Evolutionary conservation across 2,329 filamentous ascomycete species (phyloP), one percentile per base, ranked within the genome.

Genomic region (Ceratocystis cacaofunesta): DNA sequence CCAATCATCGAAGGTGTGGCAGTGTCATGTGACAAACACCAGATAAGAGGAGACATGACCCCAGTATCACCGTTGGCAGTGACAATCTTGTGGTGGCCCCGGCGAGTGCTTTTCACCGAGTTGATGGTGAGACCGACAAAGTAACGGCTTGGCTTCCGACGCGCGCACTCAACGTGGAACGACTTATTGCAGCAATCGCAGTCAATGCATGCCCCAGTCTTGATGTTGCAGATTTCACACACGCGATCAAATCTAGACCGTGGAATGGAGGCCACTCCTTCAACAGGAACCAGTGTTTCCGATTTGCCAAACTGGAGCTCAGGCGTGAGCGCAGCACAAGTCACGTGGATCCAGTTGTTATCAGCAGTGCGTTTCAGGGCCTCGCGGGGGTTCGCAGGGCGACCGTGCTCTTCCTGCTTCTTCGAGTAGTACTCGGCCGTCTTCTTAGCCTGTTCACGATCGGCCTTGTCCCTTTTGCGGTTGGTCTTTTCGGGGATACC

Each of bases 301-400:
- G 91, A 88, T 70, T 89, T 89, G 68, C 89, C 92, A 74, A 96
- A 99, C 72, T 92, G 94, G 71, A 96, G 87, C 75, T 99, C 94
- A 0, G 90, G 86, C 10, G 88, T 92, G 85, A 90, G 97, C 19
- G 96, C 80, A 1, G 94, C 92, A 72, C 94, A 99, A 46, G 88
- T 87, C 32, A 97, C 90, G 73, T 99, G 94, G 17, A 96, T 90
- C 94, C 94, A 99, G 72, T 97, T 97, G 76, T 97, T 97, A 73
- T 95, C 91, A 3, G 88, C 89, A 0, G 94, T 99, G 61, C 90
- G 85, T 76, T 99, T 99, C 68, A 99, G 78, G 2, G 94, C 88
- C 73, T 97, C 94, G 61, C 94, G 85, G 30, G 94, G 94, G 69
- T 90, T 84, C 44, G 87, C 76, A 0, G 94, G 92, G 61, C 92